A percentile compares a stretch with the other conserved stretches of the same genome.
These are phyloP conservation scores for Podaxis rugospora DNA, from an alignment of 768 basidiomycete species.

Conservation along the genomic window DNA sequence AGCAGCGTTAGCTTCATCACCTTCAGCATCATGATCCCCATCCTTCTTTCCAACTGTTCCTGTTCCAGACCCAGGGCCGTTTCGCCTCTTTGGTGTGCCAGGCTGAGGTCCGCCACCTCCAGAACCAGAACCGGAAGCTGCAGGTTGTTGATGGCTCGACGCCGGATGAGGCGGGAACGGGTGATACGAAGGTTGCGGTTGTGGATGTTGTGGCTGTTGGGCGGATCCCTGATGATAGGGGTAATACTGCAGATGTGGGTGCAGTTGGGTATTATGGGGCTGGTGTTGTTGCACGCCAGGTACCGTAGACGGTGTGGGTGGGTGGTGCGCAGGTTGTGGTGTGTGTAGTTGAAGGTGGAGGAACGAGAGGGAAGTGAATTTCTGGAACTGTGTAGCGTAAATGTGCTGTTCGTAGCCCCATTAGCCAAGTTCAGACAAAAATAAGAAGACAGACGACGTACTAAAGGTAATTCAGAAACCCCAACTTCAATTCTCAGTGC, in stretches of 20 bases:
- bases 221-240: neutral
- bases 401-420: conserved; percentile 35
- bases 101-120: neutral
- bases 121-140: neutral
- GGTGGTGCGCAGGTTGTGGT: neutral
- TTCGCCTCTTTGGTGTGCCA: neutral
- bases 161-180: neutral
- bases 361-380: conserved; percentile 50
- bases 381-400: conserved; percentile 43
- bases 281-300: conserved; percentile 24
- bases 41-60: neutral
- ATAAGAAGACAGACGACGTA: conserved; percentile 22
- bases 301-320: conserved; percentile 37
- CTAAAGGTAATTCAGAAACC: conserved; percentile 47
- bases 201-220: conserved; percentile 24
- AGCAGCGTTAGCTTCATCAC: neutral
- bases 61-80: neutral
- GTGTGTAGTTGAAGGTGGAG: conserved; percentile 50
- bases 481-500: conserved; percentile 57
- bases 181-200: conserved; percentile 31
- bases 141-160: neutral
- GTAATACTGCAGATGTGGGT: neutral
- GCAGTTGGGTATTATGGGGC: conserved; percentile 33
- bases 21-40: conserved; percentile 2
- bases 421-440: neutral